Percentiles rank a stretch among this genome's conserved stretches.
phyloP scores from a whole-genome alignment of 2,329 filamentous ascomycete species.

The Aureobasidium sp. region DNA sequence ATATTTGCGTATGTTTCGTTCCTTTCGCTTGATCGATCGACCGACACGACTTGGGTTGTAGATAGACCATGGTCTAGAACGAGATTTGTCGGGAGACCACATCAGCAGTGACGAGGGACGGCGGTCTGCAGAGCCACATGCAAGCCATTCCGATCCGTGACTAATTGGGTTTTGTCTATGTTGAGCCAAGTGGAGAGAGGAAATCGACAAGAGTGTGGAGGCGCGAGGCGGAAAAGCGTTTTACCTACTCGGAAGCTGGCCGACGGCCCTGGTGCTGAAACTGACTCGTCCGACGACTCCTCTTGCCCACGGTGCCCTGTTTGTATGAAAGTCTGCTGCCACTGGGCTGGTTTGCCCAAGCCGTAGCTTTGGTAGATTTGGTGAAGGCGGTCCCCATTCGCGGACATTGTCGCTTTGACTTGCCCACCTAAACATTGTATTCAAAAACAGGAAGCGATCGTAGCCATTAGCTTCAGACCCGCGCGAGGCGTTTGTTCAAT shows the following conservation, averaged over 20 bases:
- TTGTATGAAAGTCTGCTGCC: background rate
- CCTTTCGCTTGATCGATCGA: background rate
- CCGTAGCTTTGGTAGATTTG: background rate
- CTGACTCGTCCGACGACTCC: conserved; percentile 4
- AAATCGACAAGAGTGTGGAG: background rate
- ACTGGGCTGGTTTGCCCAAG: background rate
- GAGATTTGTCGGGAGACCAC: background rate
- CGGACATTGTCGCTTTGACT: background rate
- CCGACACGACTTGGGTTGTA: background rate
- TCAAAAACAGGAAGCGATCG: background rate
- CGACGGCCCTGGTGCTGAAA: background rate
- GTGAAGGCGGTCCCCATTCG: background rate
- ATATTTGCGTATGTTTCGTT: background rate
- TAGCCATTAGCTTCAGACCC: background rate
- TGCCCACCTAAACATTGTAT: background rate
- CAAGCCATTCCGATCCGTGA: background rate
- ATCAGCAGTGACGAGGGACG: background rate
- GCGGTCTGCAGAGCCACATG: background rate
- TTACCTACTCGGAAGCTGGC: background rate
- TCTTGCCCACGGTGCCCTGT: background rate
- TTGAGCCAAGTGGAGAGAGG: background rate
- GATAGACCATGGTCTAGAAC: background rate
- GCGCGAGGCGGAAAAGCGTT: background rate
- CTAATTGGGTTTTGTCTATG: background rate
- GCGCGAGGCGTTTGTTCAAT: background rate